Evolutionary conservation across 805 yeast species (phyloP).

Genomic region (Myxozyma kluyveri): DNA sequence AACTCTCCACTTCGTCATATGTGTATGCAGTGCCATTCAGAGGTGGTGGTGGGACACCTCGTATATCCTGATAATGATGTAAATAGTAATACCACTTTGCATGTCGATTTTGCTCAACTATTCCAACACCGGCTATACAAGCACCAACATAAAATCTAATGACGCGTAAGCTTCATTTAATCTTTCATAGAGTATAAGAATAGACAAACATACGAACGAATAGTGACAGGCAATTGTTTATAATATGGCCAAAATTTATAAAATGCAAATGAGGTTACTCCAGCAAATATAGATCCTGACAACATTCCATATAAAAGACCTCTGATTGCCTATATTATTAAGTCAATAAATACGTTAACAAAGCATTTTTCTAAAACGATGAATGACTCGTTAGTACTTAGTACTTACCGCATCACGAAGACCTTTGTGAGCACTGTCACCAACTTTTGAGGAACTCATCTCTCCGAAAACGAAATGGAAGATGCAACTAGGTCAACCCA

Average conservation of each 20-base stretch:
- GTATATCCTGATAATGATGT: constrained; percentile 13
- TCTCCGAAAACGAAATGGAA: neutral
- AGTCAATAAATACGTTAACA: no score
- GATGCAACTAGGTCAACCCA: no score
- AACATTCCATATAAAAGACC: constrained; percentile 15
- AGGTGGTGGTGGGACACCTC: constrained; percentile 7
- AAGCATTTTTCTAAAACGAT: no score
- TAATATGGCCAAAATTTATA: constrained; percentile 5
- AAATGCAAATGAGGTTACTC: constrained; percentile 1
- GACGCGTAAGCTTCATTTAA: neutral
- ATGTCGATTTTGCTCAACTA: constrained; percentile 15
- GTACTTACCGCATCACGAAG: constrained; percentile 1
- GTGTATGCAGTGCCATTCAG: no score
- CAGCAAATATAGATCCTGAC: constrained; percentile 13
- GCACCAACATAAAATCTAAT: constrained; percentile 10
- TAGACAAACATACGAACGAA: constrained; percentile 11
- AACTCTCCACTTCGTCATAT: no score
- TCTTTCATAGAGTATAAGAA: neutral
- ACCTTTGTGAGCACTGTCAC: neutral
- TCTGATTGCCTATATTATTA: neutral
- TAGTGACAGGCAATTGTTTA: constrained; percentile 7
- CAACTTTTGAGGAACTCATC: neutral
- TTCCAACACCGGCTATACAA: constrained; percentile 10
- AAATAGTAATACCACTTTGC: constrained; percentile 14
- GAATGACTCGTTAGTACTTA: no score